Base-by-base conservation (phyloP, 2,329 filamentous ascomycete species). In the Westerdykella sp. region DNA sequence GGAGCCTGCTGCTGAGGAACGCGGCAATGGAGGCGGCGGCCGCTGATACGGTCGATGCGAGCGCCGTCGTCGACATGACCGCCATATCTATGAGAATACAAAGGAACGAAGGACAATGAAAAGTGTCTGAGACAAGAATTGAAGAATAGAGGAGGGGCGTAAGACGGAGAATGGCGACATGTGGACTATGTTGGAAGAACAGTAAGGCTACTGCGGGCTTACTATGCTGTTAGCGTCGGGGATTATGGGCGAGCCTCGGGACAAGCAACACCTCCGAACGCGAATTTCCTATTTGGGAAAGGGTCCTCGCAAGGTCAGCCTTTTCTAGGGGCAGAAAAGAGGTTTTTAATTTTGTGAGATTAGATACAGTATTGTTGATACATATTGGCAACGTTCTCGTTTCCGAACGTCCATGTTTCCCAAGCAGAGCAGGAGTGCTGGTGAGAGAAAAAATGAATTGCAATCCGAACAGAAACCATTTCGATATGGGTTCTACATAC, bases 1-100 rank as follows among this genome's bases (percentile, higher is more conserved):
- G 51, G 16, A 56, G 37, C 2, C 50, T 15, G 10, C 57, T 57
- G 34, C 50, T 56, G 7, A 48, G 51, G 35, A 63, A 40, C 13
- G 57, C 58, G 35, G 54, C 52, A 37, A 51, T 25, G 2, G 45
- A 47, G n/a, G 32, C 7, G 3, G 32, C 32, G 6, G 32, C n/a
- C 32, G n/a, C 32, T 18, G 32, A 18, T 18, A 35, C n/a, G 9
- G 32, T 9, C 16, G n/a, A 35, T 35, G 32, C 25, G 25, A 28
- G 25, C 25, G 25, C 25, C 4, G 32, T 7, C 16, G n/a, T 35
- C 32, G 32, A 35, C 32, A 35, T 15, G 16, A 13, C 32, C n/a
- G 32, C 32, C 32, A 35, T 35, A 28, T 28, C 11, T 10, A 28
- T 9, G 7, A 28, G 4, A 28, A 11, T 13, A 11, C 32, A 18